These are phyloP conservation scores for Parietaria judaica DNA, from an alignment of 306 rosid genomes.

Conservation along the genomic window DNA sequence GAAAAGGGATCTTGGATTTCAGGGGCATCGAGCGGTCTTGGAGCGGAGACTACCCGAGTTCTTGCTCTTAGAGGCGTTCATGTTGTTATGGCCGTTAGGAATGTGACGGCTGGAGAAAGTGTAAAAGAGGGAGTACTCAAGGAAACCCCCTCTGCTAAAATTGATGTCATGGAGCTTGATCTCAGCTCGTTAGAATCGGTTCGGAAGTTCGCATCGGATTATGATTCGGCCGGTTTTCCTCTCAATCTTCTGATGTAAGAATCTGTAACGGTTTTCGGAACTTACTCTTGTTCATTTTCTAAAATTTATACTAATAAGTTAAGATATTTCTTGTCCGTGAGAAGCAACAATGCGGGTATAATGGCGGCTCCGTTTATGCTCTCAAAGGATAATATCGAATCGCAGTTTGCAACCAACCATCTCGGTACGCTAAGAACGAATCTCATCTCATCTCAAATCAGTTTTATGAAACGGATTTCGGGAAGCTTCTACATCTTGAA, in stretches of 20 bases:
- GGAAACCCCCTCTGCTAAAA: conserved; percentile 44
- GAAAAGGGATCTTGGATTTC: conserved; percentile 11
- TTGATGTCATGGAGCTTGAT: conserved; percentile 63
- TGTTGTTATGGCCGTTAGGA: conserved; percentile 87
- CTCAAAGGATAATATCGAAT: conserved; percentile 58
- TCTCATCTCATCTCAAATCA: not conserved
- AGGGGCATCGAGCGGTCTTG: conserved; percentile 91
- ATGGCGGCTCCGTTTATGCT: conserved; percentile 67
- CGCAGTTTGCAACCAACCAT: conserved; percentile 85
- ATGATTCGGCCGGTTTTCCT: conserved; percentile 42
- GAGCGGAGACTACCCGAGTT: conserved; percentile 60
- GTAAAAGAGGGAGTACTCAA: conserved; percentile 33
- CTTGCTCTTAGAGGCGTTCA: conserved; percentile 65
- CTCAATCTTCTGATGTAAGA: conserved; percentile 62
- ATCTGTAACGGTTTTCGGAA: not conserved
- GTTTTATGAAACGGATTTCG: not conserved
- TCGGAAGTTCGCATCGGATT: conserved; percentile 53
- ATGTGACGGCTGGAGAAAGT: conserved; percentile 30
- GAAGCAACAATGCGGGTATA: conserved; percentile 81
- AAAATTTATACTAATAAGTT: conserved; percentile 4
- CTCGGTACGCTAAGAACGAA: conserved; percentile 29
- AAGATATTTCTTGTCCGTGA: conserved; percentile 19
- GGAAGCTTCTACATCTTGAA: not conserved
- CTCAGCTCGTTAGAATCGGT: conserved; percentile 53
- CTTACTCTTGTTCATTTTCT: not conserved